Conservation (phyloP, 305 asterid species). For the Withania somnifera region DNA sequence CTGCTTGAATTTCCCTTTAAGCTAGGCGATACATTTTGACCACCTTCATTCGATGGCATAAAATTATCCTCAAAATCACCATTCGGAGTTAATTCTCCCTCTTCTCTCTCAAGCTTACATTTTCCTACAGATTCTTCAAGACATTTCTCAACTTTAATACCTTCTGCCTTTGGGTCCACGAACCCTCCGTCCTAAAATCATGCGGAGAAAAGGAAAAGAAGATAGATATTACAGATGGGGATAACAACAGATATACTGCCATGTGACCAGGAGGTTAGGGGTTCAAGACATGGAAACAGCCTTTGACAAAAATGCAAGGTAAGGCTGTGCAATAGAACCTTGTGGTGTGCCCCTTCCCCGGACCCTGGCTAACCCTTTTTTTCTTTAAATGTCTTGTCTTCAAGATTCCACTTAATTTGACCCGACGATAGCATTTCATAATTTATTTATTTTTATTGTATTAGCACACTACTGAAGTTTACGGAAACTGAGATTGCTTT, state of each 20-base stretch:
- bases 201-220: neutral
- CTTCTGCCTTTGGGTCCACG: conserved; percentile 18
- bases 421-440: too few relatives aligned
- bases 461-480: too few relatives aligned
- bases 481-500: too few relatives aligned
- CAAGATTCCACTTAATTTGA: too few relatives aligned
- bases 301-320: too few relatives aligned
- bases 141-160: conserved; percentile 20
- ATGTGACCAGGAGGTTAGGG: too few relatives aligned
- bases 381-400: too few relatives aligned
- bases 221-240: neutral
- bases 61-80: conserved; percentile 39
- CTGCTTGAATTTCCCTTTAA: conserved; percentile 25
- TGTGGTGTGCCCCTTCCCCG: too few relatives aligned
- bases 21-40: conserved; percentile 20
- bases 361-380: too few relatives aligned
- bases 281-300: too few relatives aligned
- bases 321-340: too few relatives aligned
- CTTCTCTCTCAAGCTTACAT: conserved; percentile 50
- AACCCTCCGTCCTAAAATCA: conserved; percentile 2
- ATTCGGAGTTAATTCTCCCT: conserved; percentile 66
- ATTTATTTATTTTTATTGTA: too few relatives aligned
- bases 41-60: conserved; percentile 21
- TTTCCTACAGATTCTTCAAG: conserved; percentile 25
- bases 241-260: neutral